Evolutionary conservation across 2,329 filamentous ascomycete species (phyloP), one percentile per base, ranked within the genome.

Genomic region (Coniella vitis): DNA sequence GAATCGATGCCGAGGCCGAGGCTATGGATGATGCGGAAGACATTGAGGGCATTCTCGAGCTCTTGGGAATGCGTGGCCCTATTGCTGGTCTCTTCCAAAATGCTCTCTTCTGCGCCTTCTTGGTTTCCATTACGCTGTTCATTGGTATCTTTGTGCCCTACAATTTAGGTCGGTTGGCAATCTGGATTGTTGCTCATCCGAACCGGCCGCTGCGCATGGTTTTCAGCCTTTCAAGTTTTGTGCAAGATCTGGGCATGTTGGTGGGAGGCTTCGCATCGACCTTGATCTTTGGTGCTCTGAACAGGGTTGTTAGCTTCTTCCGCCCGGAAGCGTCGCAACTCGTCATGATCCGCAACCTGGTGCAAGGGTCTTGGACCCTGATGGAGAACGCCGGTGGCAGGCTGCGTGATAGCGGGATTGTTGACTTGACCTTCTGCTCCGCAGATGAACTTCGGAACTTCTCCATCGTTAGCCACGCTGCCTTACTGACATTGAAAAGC

Each of bases 1-100:
- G 78, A 8, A 70, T 91, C 32, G 88, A 95, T 47, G 76, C 81
- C 47, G 84, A 87, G 56, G 85, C 83, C 7, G 84, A 87, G 57
- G 85, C 83, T 9, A 77, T 89, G 37, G 87, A 90, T 38, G 86
- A 96, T 57, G 87, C 87, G 9, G 93, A 98, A 66, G 93, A 98
- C 61, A 81, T 98, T 14, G 93, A 98, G 63, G 93, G 93, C 0
- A 87, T 98, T 45, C 83, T 98, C 72, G 93, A 98, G 64, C 79
- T 98, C 14, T 86, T 98, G 51, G 93, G 93, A 34, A 94, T 98
- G 86, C 88, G 94, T 60, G 93, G 93, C 0, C 93, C 93, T 0
- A 75, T 98, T 3, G 84, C 86, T 13, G 90, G 89, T 3, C 76
- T 98, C 5, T 82, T 97, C 57, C 93, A 98, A 61, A 98, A 98